Conservation (phyloP, 2,329 filamentous ascomycete genomes). For the Phymatotrichopsis omnivora region DNA sequence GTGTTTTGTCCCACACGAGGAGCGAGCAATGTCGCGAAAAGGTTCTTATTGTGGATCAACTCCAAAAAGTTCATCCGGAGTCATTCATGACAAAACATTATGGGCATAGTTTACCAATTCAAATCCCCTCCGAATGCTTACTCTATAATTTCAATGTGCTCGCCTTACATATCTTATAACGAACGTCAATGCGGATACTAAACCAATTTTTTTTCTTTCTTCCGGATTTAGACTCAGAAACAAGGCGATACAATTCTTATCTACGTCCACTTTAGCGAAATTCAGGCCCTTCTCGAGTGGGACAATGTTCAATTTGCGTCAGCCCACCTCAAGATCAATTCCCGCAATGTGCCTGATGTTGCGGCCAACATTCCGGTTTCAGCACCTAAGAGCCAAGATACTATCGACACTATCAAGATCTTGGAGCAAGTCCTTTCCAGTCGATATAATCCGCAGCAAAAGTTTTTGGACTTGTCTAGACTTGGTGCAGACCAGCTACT, state of each 20-base stretch:
- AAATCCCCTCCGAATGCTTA: too few relatives aligned
- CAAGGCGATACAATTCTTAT: conserved; percentile 61
- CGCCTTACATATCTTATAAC: too few relatives aligned
- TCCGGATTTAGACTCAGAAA: conserved; percentile 52
- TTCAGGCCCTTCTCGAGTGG: conserved; percentile 54
- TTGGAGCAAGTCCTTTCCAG: conserved; percentile 61
- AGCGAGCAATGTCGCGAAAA: too few relatives aligned
- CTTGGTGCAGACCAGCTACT: conserved; percentile 65
- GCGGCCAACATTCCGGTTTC: conserved; percentile 17
- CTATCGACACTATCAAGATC: conserved; percentile 39
- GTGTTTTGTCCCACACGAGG: too few relatives aligned
- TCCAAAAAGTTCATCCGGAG: too few relatives aligned
- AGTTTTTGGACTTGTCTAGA: conserved; percentile 72
- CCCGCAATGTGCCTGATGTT: conserved; percentile 20
- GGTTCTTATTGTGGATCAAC: too few relatives aligned
- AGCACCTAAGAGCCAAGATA: conserved; percentile 13
- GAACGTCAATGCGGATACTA: conserved; percentile 23
- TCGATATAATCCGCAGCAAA: conserved; percentile 61
- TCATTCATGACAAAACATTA: too few relatives aligned
- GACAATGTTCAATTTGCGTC: conserved; percentile 62
- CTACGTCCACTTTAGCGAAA: conserved; percentile 54
- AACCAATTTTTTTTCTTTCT: conserved; percentile 8
- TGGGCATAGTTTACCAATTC: too few relatives aligned
- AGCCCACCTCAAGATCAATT: conserved; percentile 40
- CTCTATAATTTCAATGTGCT: too few relatives aligned